Conservation (phyloP, 805 yeast species). For the Schizosaccharomyces octosporus region DNA sequence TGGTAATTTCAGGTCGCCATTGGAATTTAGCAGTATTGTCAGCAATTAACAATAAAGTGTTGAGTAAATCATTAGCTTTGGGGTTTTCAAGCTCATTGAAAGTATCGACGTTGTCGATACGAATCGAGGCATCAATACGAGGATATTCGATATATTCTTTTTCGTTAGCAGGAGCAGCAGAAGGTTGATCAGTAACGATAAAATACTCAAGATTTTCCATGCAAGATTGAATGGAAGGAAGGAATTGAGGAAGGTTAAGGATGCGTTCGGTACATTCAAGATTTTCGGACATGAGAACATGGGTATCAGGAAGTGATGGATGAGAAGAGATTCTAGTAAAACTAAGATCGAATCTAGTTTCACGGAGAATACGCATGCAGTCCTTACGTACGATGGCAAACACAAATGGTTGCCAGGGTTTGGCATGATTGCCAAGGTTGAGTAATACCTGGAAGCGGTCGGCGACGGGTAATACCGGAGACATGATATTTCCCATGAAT, state of each 20-base stretch:
- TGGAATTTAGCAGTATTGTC: constrained; percentile 32
- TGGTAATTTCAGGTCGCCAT: constrained; percentile 50
- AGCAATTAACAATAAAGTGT: constrained; percentile 32
- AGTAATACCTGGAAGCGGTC: neutral
- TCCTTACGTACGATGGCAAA: constrained; percentile 68
- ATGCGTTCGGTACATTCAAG: constrained; percentile 53
- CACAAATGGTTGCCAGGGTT: constrained; percentile 38
- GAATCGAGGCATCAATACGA: constrained; percentile 1
- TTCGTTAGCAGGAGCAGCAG: constrained; percentile 32
- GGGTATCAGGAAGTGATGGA: constrained; percentile 43
- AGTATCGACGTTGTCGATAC: neutral
- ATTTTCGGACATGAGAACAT: constrained; percentile 73
- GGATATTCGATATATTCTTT: neutral
- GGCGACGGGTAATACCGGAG: neutral
- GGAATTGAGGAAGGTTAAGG: constrained; percentile 22
- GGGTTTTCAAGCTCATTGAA: constrained; percentile 16
- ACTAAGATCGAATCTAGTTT: constrained; percentile 55
- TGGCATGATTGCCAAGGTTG: neutral
- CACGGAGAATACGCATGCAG: constrained; percentile 54
- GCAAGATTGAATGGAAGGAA: constrained; percentile 20
- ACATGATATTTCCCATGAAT: neutral
- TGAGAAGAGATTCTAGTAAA: constrained; percentile 60
- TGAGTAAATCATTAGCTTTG: constrained; percentile 25
- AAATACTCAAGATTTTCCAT: constrained; percentile 34
- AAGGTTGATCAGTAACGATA: constrained; percentile 65